Evolutionary conservation across 495 filamentous ascomycete genomes (phyloP).

Genomic region (Penicillium soppii): DNA sequence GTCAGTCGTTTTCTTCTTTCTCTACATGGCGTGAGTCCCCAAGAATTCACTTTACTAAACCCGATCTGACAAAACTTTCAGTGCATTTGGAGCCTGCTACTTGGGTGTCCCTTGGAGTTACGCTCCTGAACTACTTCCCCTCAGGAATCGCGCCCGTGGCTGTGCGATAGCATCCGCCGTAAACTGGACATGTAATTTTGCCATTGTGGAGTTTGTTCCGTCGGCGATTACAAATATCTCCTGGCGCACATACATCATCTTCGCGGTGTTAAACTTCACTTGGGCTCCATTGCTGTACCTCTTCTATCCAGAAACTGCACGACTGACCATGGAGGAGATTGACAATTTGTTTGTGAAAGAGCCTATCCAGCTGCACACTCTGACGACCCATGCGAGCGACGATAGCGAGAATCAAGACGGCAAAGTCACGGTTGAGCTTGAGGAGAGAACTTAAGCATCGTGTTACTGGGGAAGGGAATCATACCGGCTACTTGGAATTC

Average conservation of each 20-base stretch:
- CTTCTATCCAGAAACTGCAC: not conserved
- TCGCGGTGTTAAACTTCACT: not conserved
- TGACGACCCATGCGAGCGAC: too few relatives aligned
- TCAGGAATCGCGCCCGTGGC: constrained; percentile 53
- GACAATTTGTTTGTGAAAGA: not conserved
- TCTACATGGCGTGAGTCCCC: too few relatives aligned
- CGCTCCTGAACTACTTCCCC: constrained; percentile 64
- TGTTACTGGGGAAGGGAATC: too few relatives aligned
- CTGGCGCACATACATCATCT: not conserved
- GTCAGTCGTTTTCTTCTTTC: too few relatives aligned
- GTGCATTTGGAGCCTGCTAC: too few relatives aligned
- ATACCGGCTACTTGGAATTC: too few relatives aligned
- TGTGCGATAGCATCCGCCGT: not conserved
- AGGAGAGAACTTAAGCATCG: too few relatives aligned
- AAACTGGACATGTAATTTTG: constrained; percentile 36
- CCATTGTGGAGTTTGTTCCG: constrained; percentile 31
- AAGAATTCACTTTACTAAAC: too few relatives aligned
- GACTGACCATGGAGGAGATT: not conserved
- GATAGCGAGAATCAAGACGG: too few relatives aligned
- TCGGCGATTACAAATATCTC: constrained; percentile 18
- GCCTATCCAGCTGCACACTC: too few relatives aligned
- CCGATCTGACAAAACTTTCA: too few relatives aligned
- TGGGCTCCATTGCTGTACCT: not conserved
- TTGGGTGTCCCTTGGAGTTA: constrained; percentile 56
- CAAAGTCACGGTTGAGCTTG: too few relatives aligned